Evolutionary conservation across 2,329 filamentous ascomycete genomes (phyloP).

Genomic region (Blastomyces silverae): DNA sequence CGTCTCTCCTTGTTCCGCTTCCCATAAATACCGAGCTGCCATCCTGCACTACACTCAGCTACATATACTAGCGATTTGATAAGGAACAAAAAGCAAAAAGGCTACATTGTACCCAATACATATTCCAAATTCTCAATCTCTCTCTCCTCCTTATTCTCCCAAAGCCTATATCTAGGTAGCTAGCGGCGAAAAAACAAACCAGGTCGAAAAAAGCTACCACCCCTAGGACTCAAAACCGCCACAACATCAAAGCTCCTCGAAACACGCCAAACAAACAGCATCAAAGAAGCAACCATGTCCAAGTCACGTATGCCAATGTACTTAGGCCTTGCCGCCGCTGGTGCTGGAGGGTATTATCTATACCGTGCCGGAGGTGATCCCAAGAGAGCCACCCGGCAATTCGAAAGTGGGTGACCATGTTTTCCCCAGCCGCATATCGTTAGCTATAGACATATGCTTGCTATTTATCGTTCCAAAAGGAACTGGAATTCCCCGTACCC

Average conservation of each 20-base stretch:
- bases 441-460: neutral
- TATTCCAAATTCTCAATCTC: neutral
- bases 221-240: neutral
- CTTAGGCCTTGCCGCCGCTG: constrained; percentile 54
- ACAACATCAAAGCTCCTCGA: neutral
- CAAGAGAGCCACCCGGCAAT: constrained; percentile 75
- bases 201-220: neutral
- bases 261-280: constrained; percentile 6
- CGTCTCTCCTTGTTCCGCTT: neutral
- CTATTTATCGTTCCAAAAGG: neutral
- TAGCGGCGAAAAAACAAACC: neutral
- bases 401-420: constrained; percentile 59
- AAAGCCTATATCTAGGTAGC: neutral
- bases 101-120: neutral
- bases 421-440: neutral
- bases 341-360: constrained; percentile 79
- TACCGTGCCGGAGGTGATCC: constrained; percentile 77
- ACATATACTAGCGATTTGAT: neutral
- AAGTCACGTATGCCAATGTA: constrained; percentile 34
- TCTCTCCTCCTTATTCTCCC: neutral
- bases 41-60: neutral
- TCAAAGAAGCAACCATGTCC: constrained; percentile 27
- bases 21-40: neutral
- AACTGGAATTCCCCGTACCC: neutral
- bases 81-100: neutral